Evolutionary conservation across 1,284 basidiomycete genomes (phyloP), one percentile per base, ranked within the genome.

Genomic region (Sporisorium iseilematis-ciliati): DNA sequence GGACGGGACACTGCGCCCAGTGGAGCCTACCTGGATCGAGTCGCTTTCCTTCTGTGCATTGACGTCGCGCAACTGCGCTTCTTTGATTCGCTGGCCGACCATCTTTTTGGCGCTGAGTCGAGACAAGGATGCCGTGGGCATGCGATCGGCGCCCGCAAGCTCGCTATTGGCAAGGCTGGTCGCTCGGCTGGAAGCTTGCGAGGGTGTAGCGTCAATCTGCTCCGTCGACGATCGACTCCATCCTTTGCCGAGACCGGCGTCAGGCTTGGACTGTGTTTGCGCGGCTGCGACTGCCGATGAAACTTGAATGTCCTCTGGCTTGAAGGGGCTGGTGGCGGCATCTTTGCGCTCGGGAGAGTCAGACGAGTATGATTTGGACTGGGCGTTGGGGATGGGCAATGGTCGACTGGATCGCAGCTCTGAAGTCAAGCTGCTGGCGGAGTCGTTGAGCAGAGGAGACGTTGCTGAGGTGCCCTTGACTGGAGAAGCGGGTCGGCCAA

Each of bases 61-160:
- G 14, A 57, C 60, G n/a, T 73, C 78, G 5, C 80, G 65, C 61
- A 75, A 57, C 57, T 80, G 71, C 5, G 80, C 80, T 73, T 82
- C 80, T 38, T 73, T 69, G 48, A 82, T 69, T 20, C 80, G 67
- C 65, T 82, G 80, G 0, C 75, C 78, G 26, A 82, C 80, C 79
- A 80, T 78, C 49, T 70, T 72, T 45, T 79, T 67, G 23, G 75
- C 79, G 54, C 75, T 70, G 23, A 82, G 75, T 26, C 80, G 65
- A 18, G 79, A 76, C 26, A 82, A 57, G 18, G 74, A 75, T 11
- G 77, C 74, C 4, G 78, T 81, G 3, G 80, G 79, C 8, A 65
- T 29, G 54, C 70, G 71, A 31, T 80, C 78, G 11, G 62, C 58
- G 12, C 35, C 45, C n/a, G 61, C 40, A 18, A 62, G 40, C 12